Evolutionary conservation across 1,284 basidiomycete species (phyloP).

Genomic region (Austroboletus rostrupii): DNA sequence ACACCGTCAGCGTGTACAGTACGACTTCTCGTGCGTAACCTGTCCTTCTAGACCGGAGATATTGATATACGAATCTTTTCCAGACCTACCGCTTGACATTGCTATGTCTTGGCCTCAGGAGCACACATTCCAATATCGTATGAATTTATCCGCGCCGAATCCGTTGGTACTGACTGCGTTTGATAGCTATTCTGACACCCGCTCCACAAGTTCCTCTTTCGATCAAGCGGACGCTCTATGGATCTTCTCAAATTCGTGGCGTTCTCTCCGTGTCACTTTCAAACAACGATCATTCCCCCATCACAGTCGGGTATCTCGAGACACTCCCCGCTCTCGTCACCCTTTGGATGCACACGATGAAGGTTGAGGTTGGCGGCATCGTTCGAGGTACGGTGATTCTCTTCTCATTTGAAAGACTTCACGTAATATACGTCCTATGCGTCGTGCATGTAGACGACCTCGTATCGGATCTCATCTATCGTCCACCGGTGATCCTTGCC

Average conservation of each 20-base stretch:
- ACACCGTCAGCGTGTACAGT: conserved; percentile 44
- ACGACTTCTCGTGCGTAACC: conserved; percentile 39
- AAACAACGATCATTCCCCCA: conserved; percentile 54
- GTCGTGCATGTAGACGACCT: conserved; percentile 14
- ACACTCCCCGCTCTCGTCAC: conserved; percentile 92
- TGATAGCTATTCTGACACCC: conserved; percentile 24
- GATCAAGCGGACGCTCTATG: conserved; percentile 69
- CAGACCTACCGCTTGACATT: conserved; percentile 46
- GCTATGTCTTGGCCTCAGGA: conserved; percentile 55
- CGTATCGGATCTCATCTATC: conserved; percentile 58
- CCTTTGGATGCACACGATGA: conserved; percentile 83
- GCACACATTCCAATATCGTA: conserved; percentile 53
- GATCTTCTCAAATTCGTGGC: conserved; percentile 75
- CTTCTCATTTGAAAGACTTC: conserved; percentile 1
- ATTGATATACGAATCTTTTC: conserved; percentile 4
- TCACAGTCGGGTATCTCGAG: conserved; percentile 76
- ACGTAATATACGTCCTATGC: background rate
- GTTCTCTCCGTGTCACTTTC: conserved; percentile 65
- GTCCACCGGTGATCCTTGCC: conserved; percentile 68
- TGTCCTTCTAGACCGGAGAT: conserved; percentile 3
- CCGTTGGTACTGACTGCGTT: background rate
- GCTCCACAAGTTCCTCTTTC: conserved; percentile 47
- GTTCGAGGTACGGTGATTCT: conserved; percentile 40
- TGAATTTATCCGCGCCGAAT: conserved; percentile 17
- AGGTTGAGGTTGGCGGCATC: conserved; percentile 39